Percentiles rank a stretch among this genome's conserved stretches.
phyloP scores from a whole-genome alignment of 2,329 filamentous ascomycete species.

The Beauveria caledonica region DNA sequence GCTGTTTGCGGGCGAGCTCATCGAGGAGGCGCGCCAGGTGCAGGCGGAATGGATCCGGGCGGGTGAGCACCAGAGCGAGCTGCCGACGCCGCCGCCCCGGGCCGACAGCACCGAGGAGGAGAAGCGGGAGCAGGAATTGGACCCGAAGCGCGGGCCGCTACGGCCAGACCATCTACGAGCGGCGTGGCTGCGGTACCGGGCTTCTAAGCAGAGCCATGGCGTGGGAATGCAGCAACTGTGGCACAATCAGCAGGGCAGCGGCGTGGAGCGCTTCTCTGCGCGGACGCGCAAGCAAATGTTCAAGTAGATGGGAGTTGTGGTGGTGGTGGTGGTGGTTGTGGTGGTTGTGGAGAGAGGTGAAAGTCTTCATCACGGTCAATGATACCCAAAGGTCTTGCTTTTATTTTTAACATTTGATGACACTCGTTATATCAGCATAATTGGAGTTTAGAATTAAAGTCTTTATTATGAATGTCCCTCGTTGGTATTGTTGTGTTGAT shows the following conservation, averaged over 20 bases:
- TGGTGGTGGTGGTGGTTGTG: not conserved
- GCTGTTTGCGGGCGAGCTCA: slow-evolving; percentile 67
- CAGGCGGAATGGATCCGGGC: slow-evolving; percentile 63
- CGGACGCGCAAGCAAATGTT: slow-evolving; percentile 46
- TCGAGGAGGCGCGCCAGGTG: slow-evolving; percentile 61
- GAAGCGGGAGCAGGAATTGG: slow-evolving; percentile 16
- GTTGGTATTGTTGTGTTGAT: not conserved
- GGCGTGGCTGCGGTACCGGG: slow-evolving; percentile 60
- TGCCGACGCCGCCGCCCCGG: slow-evolving; percentile 35
- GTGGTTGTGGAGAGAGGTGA: not conserved
- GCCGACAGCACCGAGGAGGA: slow-evolving; percentile 20
- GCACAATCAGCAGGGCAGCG: slow-evolving; percentile 52
- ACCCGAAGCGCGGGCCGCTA: slow-evolving; percentile 45
- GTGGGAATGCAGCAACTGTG: slow-evolving; percentile 52
- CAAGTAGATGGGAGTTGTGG: slow-evolving; percentile 24
- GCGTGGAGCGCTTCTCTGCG: slow-evolving; percentile 50
- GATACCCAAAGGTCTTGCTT: slow-evolving; percentile 1
- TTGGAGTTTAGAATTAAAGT: not conserved
- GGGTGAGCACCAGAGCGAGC: slow-evolving; percentile 49
- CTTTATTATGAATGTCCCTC: too few relatives aligned
- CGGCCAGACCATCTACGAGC: slow-evolving; percentile 69
- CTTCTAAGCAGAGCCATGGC: slow-evolving; percentile 53
- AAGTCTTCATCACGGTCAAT: not conserved
- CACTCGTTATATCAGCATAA: not conserved
- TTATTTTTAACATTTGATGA: not conserved